Evolutionary conservation across 768 basidiomycete genomes (phyloP).

Genomic region (Hygrocybe coccinea): DNA sequence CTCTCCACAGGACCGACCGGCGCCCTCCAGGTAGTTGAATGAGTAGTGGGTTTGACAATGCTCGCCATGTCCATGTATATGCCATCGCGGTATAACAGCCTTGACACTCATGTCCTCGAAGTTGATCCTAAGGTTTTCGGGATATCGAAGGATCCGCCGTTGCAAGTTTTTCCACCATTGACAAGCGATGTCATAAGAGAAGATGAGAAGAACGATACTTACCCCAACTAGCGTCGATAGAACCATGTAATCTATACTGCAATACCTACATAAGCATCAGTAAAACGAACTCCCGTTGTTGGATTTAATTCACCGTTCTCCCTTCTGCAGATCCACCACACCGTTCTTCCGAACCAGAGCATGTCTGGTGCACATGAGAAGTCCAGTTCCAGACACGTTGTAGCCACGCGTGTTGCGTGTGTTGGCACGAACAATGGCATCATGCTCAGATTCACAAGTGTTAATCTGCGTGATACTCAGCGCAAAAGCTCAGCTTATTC

Average conservation of each 20-base stretch:
- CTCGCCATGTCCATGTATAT: constrained; percentile 30
- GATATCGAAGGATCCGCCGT: neutral
- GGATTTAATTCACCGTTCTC: constrained; percentile 28
- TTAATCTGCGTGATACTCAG: constrained; percentile 1
- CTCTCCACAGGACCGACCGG: constrained; percentile 28
- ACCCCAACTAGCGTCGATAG: neutral
- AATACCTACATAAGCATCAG: too few species aligned
- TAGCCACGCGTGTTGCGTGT: constrained; percentile 7
- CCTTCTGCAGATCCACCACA: constrained; percentile 31
- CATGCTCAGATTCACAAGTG: constrained; percentile 2
- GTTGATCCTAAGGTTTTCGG: neutral
- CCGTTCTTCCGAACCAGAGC: constrained; percentile 24
- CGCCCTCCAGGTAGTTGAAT: constrained; percentile 26
- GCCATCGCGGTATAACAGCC: constrained; percentile 34
- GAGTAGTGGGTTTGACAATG: constrained; percentile 28
- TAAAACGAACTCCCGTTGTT: too few species aligned
- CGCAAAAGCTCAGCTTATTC: too few species aligned
- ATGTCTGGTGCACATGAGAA: constrained; percentile 26
- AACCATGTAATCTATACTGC: constrained; percentile 15
- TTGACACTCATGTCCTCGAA: constrained; percentile 1
- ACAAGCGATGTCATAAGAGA: constrained; percentile 26
- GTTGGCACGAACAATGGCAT: constrained; percentile 3
- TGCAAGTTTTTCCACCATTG: constrained; percentile 19
- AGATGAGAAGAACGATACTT: neutral
- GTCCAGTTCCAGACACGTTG: constrained; percentile 24